Conservation (phyloP, 768 basidiomycete genomes). For the Trametes elegans region DNA sequence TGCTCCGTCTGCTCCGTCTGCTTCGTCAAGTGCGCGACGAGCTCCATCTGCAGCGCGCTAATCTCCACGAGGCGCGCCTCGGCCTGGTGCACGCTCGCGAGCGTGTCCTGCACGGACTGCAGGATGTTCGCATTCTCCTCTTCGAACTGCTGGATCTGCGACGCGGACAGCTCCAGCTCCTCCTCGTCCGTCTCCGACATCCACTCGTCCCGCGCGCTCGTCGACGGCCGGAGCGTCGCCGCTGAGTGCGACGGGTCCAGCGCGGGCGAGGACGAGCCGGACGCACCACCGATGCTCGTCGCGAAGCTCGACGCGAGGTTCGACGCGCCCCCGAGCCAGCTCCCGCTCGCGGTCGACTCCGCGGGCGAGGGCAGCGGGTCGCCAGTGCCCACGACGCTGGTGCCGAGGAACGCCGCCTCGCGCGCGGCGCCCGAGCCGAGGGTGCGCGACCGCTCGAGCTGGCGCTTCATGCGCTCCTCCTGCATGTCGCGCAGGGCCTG, state of each 20-base stretch:
- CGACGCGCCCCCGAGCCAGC: constrained; percentile 63
- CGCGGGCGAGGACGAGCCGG: too few relatives aligned
- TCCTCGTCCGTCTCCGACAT: constrained; percentile 66
- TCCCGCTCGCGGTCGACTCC: constrained; percentile 34
- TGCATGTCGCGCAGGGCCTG: constrained; percentile 85
- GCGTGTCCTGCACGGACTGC: constrained; percentile 77
- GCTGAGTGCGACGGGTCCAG: constrained; percentile 23
- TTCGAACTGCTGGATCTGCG: constrained; percentile 92
- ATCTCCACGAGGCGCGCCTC: constrained; percentile 93
- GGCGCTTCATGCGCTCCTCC: constrained; percentile 88
- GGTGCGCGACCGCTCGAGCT: constrained; percentile 78
- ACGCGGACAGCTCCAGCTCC: constrained; percentile 77
- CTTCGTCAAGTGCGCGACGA: constrained; percentile 80
- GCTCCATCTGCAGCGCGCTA: constrained; percentile 87
- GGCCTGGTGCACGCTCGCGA: constrained; percentile 88
- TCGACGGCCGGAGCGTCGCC: constrained; percentile 25
- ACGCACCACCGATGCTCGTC: constrained; percentile 38
- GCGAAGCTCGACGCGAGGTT: constrained; percentile 47
- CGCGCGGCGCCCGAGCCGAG: constrained; percentile 78
- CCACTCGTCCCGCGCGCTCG: constrained; percentile 36
- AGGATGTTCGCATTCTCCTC: constrained; percentile 87
- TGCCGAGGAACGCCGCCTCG: constrained; percentile 51
- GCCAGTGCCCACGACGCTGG: constrained; percentile 32
- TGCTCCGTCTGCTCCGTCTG: constrained; percentile 94
- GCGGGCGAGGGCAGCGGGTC: constrained; percentile 17